Percentiles rank a stretch among this genome's conserved stretches.
phyloP scores from a whole-genome alignment of 2,329 filamentous ascomycete species.

The Paracoccidioides lutzii region DNA sequence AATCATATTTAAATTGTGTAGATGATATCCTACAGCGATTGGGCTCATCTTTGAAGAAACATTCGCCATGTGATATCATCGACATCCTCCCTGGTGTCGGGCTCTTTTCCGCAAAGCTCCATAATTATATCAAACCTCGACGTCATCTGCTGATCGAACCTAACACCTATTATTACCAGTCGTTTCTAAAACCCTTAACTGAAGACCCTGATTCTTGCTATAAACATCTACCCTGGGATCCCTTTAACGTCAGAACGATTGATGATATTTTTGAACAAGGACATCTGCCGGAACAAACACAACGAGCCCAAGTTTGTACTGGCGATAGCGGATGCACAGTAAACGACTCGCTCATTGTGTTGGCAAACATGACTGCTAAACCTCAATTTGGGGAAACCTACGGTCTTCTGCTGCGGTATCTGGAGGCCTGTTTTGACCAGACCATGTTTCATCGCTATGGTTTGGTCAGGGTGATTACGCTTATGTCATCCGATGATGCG shows the following conservation, averaged over 20 bases:
- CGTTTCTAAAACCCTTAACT: slow-evolving; percentile 49
- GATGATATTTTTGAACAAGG: slow-evolving; percentile 17
- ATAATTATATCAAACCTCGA: slow-evolving; percentile 62
- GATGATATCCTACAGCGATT: slow-evolving; percentile 61
- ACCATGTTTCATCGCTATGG: slow-evolving; percentile 62
- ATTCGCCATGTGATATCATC: slow-evolving; percentile 69
- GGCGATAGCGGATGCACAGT: slow-evolving; percentile 34
- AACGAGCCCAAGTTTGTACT: slow-evolving; percentile 20
- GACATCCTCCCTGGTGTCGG: slow-evolving; percentile 75
- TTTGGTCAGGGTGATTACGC: slow-evolving; percentile 64
- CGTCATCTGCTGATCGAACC: slow-evolving; percentile 75
- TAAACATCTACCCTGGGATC: slow-evolving; percentile 40
- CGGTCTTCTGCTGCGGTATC: slow-evolving; percentile 46
- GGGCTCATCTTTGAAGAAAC: slow-evolving; percentile 52
- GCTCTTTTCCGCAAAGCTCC: slow-evolving; percentile 64
- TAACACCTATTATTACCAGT: slow-evolving; percentile 43
- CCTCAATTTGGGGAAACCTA: slow-evolving; percentile 45
- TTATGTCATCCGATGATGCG: slow-evolving; percentile 52
- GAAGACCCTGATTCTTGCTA: slow-evolving; percentile 35
- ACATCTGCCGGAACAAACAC: slow-evolving; percentile 43
- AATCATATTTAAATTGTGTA: slow-evolving; percentile 9
- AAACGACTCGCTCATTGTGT: slow-evolving; percentile 63
- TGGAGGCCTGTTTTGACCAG: slow-evolving; percentile 44
- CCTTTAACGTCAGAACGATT: slow-evolving; percentile 49
- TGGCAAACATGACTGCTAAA: slow-evolving; percentile 51